Percentiles rank a stretch among this genome's conserved stretches.
Evolutionary conservation across 2,329 filamentous ascomycete genomes (phyloP).

Genomic region (Fusarium caatingaense): DNA sequence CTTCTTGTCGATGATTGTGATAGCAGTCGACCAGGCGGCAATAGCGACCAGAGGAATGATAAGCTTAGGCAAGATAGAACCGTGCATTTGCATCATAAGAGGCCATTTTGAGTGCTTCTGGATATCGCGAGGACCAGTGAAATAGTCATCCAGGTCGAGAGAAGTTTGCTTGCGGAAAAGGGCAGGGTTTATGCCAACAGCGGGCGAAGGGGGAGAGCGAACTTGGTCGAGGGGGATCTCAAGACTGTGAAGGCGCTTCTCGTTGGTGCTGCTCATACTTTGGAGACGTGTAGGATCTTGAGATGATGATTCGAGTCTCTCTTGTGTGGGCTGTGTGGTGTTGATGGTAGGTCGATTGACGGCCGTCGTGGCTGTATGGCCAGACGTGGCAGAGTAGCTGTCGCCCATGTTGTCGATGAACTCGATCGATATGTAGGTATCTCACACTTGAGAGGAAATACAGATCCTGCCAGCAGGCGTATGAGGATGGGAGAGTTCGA

Average conservation of each 20-base stretch:
- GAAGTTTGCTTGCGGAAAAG: constrained; percentile 51
- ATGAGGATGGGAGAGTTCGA: background rate
- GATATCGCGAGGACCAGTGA: constrained; percentile 75
- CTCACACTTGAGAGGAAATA: background rate
- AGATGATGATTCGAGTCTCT: constrained; percentile 7
- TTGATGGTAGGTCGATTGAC: constrained; percentile 35
- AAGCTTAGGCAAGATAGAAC: constrained; percentile 79
- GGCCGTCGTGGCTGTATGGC: constrained; percentile 28
- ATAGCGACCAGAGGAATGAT: constrained; percentile 75
- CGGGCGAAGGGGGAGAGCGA: constrained; percentile 49
- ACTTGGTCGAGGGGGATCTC: constrained; percentile 47
- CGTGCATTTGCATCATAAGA: constrained; percentile 79
- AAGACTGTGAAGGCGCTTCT: constrained; percentile 43
- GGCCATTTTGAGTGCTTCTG: constrained; percentile 82
- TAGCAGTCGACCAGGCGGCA: constrained; percentile 71
- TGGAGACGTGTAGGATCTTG: constrained; percentile 29
- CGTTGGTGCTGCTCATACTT: constrained; percentile 15
- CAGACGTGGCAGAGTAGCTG: constrained; percentile 33
- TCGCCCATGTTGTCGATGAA: constrained; percentile 39
- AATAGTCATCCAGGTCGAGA: constrained; percentile 70
- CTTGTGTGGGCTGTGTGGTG: constrained; percentile 13
- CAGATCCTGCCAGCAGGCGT: constrained; percentile 44
- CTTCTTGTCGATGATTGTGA: constrained; percentile 66
- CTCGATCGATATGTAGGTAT: constrained; percentile 4
- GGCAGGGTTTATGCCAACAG: constrained; percentile 44